Conservation (phyloP, 495 filamentous ascomycete genomes). For the Penicillium cinerascens region DNA sequence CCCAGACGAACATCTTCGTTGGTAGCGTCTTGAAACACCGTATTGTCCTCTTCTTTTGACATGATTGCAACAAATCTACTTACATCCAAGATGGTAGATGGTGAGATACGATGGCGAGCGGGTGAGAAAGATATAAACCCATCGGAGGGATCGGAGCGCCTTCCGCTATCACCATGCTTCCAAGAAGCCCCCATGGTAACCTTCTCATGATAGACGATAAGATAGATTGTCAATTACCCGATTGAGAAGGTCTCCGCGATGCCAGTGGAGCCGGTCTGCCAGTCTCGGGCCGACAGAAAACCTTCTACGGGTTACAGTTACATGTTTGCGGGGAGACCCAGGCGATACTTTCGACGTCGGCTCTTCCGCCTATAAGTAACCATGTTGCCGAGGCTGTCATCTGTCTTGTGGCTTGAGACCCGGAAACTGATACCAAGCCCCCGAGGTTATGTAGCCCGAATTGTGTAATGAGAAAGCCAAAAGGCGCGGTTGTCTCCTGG, state of each 20-base stretch:
- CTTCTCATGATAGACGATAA: slow-evolving; percentile 17
- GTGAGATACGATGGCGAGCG: background rate
- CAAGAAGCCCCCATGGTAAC: slow-evolving; percentile 7
- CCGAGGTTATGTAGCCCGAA: slow-evolving; percentile 4
- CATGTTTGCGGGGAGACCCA: slow-evolving; percentile 13
- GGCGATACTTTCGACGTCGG: slow-evolving; percentile 5
- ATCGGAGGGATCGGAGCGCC: background rate
- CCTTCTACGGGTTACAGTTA: background rate
- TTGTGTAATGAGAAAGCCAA: slow-evolving; percentile 12
- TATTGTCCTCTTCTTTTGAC: slow-evolving; percentile 15
- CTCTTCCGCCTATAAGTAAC: slow-evolving; percentile 7
- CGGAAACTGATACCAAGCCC: background rate
- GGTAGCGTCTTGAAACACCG: slow-evolving; percentile 25
- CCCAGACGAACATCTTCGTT: slow-evolving; percentile 43
- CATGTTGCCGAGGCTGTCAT: slow-evolving; percentile 3
- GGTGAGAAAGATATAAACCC: background rate
- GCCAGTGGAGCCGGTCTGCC: slow-evolving; percentile 16
- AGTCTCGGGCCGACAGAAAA: slow-evolving; percentile 23
- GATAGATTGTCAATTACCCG: slow-evolving; percentile 20
- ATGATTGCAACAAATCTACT: slow-evolving; percentile 7
- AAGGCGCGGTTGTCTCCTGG: slow-evolving; percentile 3
- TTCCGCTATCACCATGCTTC: slow-evolving; percentile 10
- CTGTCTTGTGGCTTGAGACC: background rate
- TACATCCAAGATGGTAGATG: background rate
- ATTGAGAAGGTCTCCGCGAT: slow-evolving; percentile 34